Evolutionary conservation across 1,139 yeast species (phyloP), one percentile per base, ranked within the genome.

Genomic region (Hansenula sp.): DNA sequence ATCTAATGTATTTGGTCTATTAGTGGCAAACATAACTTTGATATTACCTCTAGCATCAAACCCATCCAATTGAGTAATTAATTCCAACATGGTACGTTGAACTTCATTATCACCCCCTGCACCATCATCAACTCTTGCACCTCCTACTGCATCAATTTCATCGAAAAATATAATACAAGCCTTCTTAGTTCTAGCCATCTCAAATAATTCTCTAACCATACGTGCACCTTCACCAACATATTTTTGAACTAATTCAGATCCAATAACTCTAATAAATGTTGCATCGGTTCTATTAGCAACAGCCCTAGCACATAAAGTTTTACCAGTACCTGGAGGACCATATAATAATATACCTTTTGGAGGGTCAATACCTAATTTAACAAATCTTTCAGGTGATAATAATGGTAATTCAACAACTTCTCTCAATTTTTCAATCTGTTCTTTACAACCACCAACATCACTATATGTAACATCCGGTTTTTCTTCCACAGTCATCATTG

Each of bases 401-500:
- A 93, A 72, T 39, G 99, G 99, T 62, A 93, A 74, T 67, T 93
- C 99, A 32, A 93, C 99, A 55, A 93, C 99, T 67, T 93, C 99
- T 63, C 99, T 79, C 56, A 93, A 76, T 70, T 93, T 93, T 64
- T 93, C 99, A 62, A 93, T 91, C 67, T 93, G 99, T 49, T 93
- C 98, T 70, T 93, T 93, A 66, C 96, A 89, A 27, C 99, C 99
- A 58, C 99, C 99, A 48, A 93, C 93, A 65, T 93, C 99, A 51
- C 86, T 79, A 62, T 85, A 85, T 12, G 94, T 85, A 32, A 85
- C 93, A 67, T 85, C 94, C 16, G 99, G 99, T 67, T 93, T 93
- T 65, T 93, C 99, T 66, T 93, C 99, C 42, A 93, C 99, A 1
- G 98, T 91, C 99, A 93, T 93, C 99, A 93, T 93, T n/a, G 99